Conservation (phyloP, 2,329 filamentous ascomycete species). For the Raffaelea albimanens region DNA sequence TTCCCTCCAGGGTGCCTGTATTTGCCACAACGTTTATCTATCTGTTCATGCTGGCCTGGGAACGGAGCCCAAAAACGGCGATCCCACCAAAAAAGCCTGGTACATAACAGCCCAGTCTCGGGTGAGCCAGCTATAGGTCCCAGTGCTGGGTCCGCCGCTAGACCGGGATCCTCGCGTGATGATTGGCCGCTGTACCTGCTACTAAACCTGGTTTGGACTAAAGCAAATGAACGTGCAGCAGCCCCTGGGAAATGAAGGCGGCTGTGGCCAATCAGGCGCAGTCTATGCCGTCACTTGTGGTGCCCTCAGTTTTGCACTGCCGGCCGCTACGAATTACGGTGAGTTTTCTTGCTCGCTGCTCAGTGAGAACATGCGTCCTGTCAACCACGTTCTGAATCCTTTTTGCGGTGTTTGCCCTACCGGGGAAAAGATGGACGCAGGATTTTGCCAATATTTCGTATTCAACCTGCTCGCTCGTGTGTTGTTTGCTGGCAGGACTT, state of each 20-base stretch:
- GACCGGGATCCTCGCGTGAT: neutral
- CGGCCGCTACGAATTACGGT: too few species aligned
- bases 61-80: neutral
- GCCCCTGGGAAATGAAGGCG: constrained; percentile 1
- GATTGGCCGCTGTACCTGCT: constrained; percentile 6
- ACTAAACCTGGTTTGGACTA: constrained; percentile 11
- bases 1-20: too few species aligned
- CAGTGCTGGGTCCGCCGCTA: neutral
- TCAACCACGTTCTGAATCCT: too few species aligned
- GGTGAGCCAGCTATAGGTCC: neutral
- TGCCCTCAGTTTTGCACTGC: neutral
- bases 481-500: too few species aligned
- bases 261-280: neutral
- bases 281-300: neutral
- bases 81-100: neutral
- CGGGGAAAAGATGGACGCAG: too few species aligned
- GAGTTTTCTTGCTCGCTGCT: too few species aligned
- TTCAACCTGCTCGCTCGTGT: too few species aligned
- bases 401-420: too few species aligned
- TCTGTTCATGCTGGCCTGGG: too few species aligned
- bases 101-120: neutral
- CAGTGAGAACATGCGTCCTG: too few species aligned
- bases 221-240: neutral
- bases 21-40: too few species aligned
- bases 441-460: too few species aligned